These are phyloP conservation scores for Penicillium sp. DNA, from an alignment of 2,329 filamentous ascomycete genomes.

Conservation along the genomic window DNA sequence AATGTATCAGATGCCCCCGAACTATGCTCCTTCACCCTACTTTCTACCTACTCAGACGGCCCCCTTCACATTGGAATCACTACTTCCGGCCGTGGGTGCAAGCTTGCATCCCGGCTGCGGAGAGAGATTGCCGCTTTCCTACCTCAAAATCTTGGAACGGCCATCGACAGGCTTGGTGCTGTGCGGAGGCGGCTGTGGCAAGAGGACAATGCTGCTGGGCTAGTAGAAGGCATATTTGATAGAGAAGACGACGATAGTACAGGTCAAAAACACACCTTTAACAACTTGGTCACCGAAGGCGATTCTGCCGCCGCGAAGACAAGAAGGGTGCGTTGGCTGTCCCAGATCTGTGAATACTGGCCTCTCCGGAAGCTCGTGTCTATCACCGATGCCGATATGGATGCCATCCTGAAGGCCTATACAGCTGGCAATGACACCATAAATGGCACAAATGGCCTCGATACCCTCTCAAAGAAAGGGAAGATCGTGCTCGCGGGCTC, in stretches of 20 bases:
- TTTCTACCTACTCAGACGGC: constrained; percentile 85
- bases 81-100: constrained; percentile 91
- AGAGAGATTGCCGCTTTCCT: constrained; percentile 81
- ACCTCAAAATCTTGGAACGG: constrained; percentile 69
- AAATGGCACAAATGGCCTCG: constrained; percentile 13
- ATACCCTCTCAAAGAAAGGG: constrained; percentile 47
- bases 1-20: constrained; percentile 86
- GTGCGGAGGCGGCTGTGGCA: constrained; percentile 69
- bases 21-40: constrained; percentile 83
- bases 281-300: constrained; percentile 71
- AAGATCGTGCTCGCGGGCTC: constrained; percentile 85
- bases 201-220: constrained; percentile 60
- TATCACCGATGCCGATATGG: constrained; percentile 76
- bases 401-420: constrained; percentile 72
- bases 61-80: constrained; percentile 94
- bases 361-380: constrained; percentile 76
- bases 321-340: constrained; percentile 84
- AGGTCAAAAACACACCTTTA: constrained; percentile 75
- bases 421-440: constrained; percentile 30
- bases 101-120: constrained; percentile 82
- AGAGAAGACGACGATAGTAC: constrained; percentile 49
- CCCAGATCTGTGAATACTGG: constrained; percentile 99
- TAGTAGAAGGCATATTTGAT: constrained; percentile 43
- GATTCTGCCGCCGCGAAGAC: constrained; percentile 72
- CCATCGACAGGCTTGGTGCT: constrained; percentile 73